Evolutionary conservation across 2,329 filamentous ascomycete genomes (phyloP), one percentile per base, ranked within the genome.

Genomic region (Ophiostoma montium): DNA sequence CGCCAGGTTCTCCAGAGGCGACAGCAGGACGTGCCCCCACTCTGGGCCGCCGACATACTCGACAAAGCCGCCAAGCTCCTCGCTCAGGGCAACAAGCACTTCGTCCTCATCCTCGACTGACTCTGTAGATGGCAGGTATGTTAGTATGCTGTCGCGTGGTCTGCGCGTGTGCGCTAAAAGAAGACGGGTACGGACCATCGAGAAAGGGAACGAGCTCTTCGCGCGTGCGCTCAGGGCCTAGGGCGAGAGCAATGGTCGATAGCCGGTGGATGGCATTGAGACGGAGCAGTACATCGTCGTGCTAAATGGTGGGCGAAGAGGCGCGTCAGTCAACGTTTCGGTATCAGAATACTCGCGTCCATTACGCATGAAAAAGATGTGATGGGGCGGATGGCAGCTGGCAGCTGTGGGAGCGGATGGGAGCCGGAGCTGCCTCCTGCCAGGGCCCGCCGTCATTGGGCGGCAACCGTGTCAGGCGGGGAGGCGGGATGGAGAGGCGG

Each of bases 81-180:
- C 92, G 66, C 90, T 95, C 59, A 98, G 72, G 57, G 92, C 92
- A 55, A 94, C 95, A 58, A 98, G 78, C 54, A 98, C 94, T 68
- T 98, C 92, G 60, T 98, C 92, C 68, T 98, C 92, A 62, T 98
- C 92, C 70, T 98, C 92, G 60, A 98, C 90, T 47, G 92, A 96
- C 70, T 98, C 92, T 98, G 67, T 54, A 56, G 44, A 12, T 2
- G 8, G 46, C 8, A 43, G 21, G 8, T 27, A 27, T 27, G 23
- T 27, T 27, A 27, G 23, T 8, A 27, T 27, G 23, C 23, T 27
- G 23, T 27, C 23, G 23, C 23, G 23, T 27, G 23, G 23, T 8
- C 23, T 27, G 23, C 23, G 23, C 23, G 23, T 27, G 23, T 27
- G 23, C 23, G 23, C 23, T 8, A 27, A 27, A 27, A 27, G 23